Percentiles rank a stretch among this genome's conserved stretches.
Conservation (phyloP, 2,329 filamentous ascomycete genomes). For the Rutstroemia sp. region DNA sequence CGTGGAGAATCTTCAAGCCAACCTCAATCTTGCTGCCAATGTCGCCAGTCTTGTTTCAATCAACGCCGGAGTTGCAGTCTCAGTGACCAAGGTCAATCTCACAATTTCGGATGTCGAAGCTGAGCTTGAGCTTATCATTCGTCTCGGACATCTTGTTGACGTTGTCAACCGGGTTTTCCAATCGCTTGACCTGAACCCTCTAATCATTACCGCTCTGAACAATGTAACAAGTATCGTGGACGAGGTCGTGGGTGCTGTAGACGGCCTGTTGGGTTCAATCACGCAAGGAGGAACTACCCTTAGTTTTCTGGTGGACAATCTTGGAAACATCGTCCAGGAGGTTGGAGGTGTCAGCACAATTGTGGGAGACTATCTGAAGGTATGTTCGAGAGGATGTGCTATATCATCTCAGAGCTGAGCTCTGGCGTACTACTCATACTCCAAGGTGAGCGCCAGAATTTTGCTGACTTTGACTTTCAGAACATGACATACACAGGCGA, state of each 20-base stretch:
- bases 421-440: too few species aligned
- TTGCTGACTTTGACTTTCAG: neutral
- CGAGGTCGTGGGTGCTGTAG: too few species aligned
- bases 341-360: slow-evolving; percentile 45
- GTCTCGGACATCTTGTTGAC: slow-evolving; percentile 51
- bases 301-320: slow-evolving; percentile 51
- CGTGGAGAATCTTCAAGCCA: slow-evolving; percentile 50
- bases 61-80: slow-evolving; percentile 41
- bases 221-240: too few species aligned
- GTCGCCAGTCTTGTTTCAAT: slow-evolving; percentile 46
- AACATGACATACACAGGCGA: slow-evolving; percentile 48
- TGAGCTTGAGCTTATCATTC: slow-evolving; percentile 50
- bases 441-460: too few species aligned
- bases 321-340: slow-evolving; percentile 56
- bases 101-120: slow-evolving; percentile 54
- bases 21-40: slow-evolving; percentile 52
- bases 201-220: slow-evolving; percentile 43
- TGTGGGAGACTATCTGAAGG: slow-evolving; percentile 46
- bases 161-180: slow-evolving; percentile 55
- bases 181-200: slow-evolving; percentile 52
- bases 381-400: too few species aligned
- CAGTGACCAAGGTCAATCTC: slow-evolving; percentile 47
- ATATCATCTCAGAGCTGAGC: too few species aligned
- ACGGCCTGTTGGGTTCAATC: too few species aligned
- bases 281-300: slow-evolving; percentile 29